These are phyloP conservation scores for Rhizophora mangle DNA, from an alignment of 345 rosid genomes.

Conservation along the genomic window DNA sequence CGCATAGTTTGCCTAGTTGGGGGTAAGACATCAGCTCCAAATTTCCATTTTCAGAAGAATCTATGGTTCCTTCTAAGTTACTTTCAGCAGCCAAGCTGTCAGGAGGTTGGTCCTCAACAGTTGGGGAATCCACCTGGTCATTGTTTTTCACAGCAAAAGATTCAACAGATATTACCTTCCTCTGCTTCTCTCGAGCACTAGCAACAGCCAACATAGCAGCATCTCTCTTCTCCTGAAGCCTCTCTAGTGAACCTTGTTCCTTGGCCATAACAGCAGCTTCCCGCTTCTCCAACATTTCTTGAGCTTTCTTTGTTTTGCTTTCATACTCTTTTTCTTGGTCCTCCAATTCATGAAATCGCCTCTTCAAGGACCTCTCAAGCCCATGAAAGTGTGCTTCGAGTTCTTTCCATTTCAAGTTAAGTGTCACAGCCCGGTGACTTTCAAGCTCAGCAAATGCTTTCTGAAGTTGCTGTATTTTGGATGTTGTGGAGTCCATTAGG, in stretches of 20 bases:
- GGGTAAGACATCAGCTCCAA: conserved; percentile 73
- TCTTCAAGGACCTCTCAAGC: conserved; percentile 93
- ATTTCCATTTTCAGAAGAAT: conserved; percentile 43
- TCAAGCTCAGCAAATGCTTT: conserved; percentile 99
- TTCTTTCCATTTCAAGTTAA: conserved; percentile 93
- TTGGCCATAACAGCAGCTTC: conserved; percentile 84
- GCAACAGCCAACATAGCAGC: conserved; percentile 66
- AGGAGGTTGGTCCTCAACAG: conserved; percentile 42
- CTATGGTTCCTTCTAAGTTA: conserved; percentile 50
- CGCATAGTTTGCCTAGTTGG: conserved; percentile 67
- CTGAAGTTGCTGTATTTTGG: conserved; percentile 98
- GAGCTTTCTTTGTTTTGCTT: conserved; percentile 73
- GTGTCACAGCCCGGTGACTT: conserved; percentile 82
- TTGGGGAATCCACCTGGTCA: conserved; percentile 36
- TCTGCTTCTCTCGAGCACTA: conserved; percentile 63
- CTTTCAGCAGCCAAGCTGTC: conserved; percentile 45
- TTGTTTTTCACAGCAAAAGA: conserved; percentile 35
- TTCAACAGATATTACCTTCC: conserved; percentile 40
- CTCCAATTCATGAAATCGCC: conserved; percentile 96
- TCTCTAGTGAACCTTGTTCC: conserved; percentile 69
- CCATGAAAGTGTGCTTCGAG: conserved; percentile 98
- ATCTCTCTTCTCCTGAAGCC: conserved; percentile 90
- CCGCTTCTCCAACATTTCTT: conserved; percentile 61
- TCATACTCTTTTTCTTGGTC: conserved; percentile 85
- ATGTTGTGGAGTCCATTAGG: conserved; percentile 76